Percentiles rank a stretch among this genome's conserved stretches.
Conservation (phyloP, 306 rosid genomes). For the Vigna angularis region DNA sequence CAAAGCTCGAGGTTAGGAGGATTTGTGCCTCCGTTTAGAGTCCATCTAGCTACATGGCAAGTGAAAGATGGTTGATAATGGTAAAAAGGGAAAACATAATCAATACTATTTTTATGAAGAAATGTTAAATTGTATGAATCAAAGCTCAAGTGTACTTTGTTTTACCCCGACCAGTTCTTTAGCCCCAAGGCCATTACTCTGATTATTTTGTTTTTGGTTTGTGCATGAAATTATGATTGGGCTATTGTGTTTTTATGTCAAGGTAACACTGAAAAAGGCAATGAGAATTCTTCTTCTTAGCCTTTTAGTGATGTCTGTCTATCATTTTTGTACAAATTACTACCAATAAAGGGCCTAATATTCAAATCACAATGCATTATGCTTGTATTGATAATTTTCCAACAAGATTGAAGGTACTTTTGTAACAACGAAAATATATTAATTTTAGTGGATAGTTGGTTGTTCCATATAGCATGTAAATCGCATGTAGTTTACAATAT, state of each 20-base stretch:
- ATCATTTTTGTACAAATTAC: background rate
- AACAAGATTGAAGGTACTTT: background rate
- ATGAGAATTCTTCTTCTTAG: background rate
- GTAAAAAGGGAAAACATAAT: background rate
- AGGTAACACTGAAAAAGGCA: background rate
- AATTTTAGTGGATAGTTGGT: background rate
- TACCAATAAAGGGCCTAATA: background rate
- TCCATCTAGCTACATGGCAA: background rate
- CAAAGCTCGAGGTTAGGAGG: background rate
- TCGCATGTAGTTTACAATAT: background rate
- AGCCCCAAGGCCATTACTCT: background rate
- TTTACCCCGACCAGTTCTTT: background rate
- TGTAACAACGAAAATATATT: background rate
- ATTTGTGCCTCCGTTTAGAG: background rate
- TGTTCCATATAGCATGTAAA: background rate
- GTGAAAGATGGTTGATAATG: background rate
- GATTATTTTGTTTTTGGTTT: background rate
- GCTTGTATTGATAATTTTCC: background rate
- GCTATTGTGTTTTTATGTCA: background rate
- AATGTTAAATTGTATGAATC: background rate
- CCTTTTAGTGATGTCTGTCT: background rate
- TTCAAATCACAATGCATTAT: background rate
- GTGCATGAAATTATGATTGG: background rate
- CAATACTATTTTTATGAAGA: background rate
- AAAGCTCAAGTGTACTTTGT: background rate